Percentiles rank a stretch among this genome's conserved stretches.
Conservation (phyloP, 2,329 filamentous ascomycete genomes). For the Orbilia ellipsospora region DNA sequence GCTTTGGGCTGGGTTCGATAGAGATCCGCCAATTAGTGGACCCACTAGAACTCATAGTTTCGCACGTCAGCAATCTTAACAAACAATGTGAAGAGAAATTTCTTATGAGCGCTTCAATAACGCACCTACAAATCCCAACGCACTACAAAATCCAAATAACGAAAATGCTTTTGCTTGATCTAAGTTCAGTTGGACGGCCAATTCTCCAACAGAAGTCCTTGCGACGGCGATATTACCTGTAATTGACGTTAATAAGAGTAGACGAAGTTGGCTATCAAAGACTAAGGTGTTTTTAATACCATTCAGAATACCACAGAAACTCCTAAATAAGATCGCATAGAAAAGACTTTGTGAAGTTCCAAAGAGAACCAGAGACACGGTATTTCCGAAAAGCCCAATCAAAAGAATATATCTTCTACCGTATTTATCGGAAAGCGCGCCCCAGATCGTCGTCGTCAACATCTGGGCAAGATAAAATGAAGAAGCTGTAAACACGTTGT, state of each 20-base stretch:
- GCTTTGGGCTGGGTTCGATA: conserved; percentile 15
- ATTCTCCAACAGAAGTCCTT: conserved; percentile 29
- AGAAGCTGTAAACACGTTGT: conserved; percentile 9
- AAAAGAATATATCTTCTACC: conserved; percentile 25
- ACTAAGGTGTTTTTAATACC: not conserved
- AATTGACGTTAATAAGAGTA: not conserved
- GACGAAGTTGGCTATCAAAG: too few relatives aligned
- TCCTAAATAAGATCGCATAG: conserved; percentile 24
- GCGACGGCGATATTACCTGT: conserved; percentile 34
- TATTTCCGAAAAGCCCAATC: conserved; percentile 26
- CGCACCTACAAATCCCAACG: conserved; percentile 32
- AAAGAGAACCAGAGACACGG: conserved; percentile 25
- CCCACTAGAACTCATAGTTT: conserved; percentile 12
- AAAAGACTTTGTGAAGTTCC: conserved; percentile 25
- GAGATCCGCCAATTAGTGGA: conserved; percentile 31
- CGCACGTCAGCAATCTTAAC: not conserved
- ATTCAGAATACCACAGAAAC: conserved; percentile 27
- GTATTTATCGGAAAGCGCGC: conserved; percentile 21
- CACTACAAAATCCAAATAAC: conserved; percentile 27
- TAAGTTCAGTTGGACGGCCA: conserved; percentile 7
- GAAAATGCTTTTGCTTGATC: conserved; percentile 31
- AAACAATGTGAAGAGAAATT: not conserved
- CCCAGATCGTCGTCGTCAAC: conserved; percentile 34
- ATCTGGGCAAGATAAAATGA: conserved; percentile 33
- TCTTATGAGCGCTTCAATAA: not conserved